Percentiles rank a stretch among this genome's conserved stretches.
Conservation (phyloP, 75 land plant species). For the Sequoiadendron giganteum region DNA sequence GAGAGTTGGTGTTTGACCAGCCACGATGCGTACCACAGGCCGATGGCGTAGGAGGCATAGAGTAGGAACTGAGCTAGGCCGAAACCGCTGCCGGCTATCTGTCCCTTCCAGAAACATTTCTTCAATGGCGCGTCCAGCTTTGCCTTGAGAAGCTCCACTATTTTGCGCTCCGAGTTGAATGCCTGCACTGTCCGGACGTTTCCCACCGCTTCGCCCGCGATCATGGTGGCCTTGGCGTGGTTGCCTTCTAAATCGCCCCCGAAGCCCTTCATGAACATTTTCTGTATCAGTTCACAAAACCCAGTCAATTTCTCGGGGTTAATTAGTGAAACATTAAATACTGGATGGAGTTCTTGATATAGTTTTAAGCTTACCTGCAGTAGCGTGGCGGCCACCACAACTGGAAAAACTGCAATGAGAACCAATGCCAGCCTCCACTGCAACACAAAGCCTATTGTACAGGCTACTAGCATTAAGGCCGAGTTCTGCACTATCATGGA, state of each 20-base stretch:
- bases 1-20: conserved; percentile 79
- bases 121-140: conserved; percentile 63
- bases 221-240: conserved; percentile 79
- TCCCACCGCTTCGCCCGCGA: conserved; percentile 87
- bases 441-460: conserved; percentile 75
- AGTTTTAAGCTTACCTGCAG: conserved; percentile 43
- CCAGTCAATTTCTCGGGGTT: background rate
- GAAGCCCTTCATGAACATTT: conserved; percentile 90
- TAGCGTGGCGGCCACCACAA: conserved; percentile 85
- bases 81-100: conserved; percentile 88
- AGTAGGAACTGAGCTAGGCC: conserved; percentile 84
- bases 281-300: conserved; percentile 35
- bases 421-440: conserved; percentile 93
- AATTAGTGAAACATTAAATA: no score
- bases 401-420: conserved; percentile 78
- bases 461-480: conserved; percentile 79
- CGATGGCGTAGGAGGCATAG: conserved; percentile 85
- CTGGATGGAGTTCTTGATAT: no score
- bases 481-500: conserved; percentile 85
- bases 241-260: conserved; percentile 84
- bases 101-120: conserved; percentile 86
- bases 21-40: conserved; percentile 88
- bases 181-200: conserved; percentile 95
- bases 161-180: conserved; percentile 83
- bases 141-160: conserved; percentile 55